phyloP scores from a whole-genome alignment of 345 rosid genomes.

The Moricandia arvensis region DNA sequence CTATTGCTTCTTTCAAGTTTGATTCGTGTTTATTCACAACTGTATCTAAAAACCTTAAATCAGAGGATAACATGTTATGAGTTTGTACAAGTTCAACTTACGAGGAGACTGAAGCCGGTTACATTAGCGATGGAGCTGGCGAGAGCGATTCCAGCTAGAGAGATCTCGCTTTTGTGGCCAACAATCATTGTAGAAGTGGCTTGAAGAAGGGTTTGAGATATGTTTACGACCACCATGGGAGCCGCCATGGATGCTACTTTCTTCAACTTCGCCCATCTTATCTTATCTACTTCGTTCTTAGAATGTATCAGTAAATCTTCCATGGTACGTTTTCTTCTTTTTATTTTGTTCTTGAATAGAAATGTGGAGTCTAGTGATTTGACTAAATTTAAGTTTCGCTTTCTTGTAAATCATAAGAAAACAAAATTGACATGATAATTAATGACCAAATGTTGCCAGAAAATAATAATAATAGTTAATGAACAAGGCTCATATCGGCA shows the following conservation, averaged over 20 bases:
- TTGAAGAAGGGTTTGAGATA: constrained; percentile 9
- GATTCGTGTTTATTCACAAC: no score
- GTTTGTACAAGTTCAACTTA: constrained; percentile 2
- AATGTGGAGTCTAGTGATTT: background rate
- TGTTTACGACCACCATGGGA: constrained; percentile 12
- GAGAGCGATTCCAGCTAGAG: constrained; percentile 22
- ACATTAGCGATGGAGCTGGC: constrained; percentile 22
- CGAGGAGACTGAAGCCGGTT: constrained; percentile 23
- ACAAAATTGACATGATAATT: no score
- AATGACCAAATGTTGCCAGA: no score
- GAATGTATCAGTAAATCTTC: background rate
- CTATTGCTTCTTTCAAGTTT: no score
- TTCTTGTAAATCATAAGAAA: no score
- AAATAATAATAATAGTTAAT: no score
- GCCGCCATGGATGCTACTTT: constrained; percentile 6
- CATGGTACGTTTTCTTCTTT: background rate
- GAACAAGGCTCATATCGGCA: no score
- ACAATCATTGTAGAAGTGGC: constrained; percentile 20
- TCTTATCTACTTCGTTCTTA: background rate
- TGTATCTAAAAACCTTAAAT: background rate
- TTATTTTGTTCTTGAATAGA: background rate
- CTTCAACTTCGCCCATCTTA: constrained; percentile 26
- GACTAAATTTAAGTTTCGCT: no score
- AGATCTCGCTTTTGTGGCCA: constrained; percentile 21
- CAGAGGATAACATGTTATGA: background rate